Evolutionary conservation across 768 basidiomycete genomes (phyloP).

Genomic region (Aureoboletus auriporus): DNA sequence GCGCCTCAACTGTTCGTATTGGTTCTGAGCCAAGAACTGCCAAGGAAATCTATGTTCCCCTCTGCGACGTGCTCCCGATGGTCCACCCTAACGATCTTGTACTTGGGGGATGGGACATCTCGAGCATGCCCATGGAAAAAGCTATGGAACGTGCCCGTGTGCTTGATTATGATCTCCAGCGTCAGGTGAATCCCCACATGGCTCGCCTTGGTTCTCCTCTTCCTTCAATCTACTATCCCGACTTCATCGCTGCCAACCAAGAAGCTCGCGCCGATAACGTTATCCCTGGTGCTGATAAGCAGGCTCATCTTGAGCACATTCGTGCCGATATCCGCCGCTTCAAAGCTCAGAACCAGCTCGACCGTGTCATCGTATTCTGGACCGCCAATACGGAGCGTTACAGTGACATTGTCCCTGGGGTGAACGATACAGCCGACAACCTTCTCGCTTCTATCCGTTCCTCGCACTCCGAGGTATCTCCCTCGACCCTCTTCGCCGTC

Average conservation of each 20-base stretch:
- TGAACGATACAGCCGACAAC: slow-evolving; percentile 92
- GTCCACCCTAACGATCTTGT: slow-evolving; percentile 98
- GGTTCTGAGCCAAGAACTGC: slow-evolving; percentile 76
- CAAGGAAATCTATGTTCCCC: slow-evolving; percentile 89
- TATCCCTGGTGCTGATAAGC: slow-evolving; percentile 82
- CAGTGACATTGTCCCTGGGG: slow-evolving; percentile 88
- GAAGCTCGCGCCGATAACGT: slow-evolving; percentile 94
- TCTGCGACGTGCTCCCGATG: slow-evolving; percentile 93
- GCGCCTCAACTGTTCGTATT: slow-evolving; percentile 91
- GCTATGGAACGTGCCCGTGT: slow-evolving; percentile 94
- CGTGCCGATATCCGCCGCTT: slow-evolving; percentile 92
- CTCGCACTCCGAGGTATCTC: slow-evolving; percentile 93
- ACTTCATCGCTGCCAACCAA: slow-evolving; percentile 98
- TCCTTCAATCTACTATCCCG: slow-evolving; percentile 95
- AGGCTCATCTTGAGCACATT: slow-evolving; percentile 86
- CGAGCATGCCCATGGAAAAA: slow-evolving; percentile 75
- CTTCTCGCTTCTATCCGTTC: slow-evolving; percentile 75
- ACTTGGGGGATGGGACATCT: slow-evolving; percentile 98
- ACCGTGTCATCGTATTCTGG: slow-evolving; percentile 94
- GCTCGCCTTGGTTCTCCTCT: slow-evolving; percentile 74
- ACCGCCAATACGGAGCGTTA: slow-evolving; percentile 99
- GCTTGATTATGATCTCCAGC: slow-evolving; percentile 94
- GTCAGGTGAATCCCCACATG: slow-evolving; percentile 89
- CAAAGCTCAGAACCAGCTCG: slow-evolving; percentile 78
- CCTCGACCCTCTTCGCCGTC: slow-evolving; percentile 93